Evolutionary conservation across 1,284 basidiomycete species (phyloP), one percentile per base, ranked within the genome.

Genomic region (Ustanciosporium gigantosporum): DNA sequence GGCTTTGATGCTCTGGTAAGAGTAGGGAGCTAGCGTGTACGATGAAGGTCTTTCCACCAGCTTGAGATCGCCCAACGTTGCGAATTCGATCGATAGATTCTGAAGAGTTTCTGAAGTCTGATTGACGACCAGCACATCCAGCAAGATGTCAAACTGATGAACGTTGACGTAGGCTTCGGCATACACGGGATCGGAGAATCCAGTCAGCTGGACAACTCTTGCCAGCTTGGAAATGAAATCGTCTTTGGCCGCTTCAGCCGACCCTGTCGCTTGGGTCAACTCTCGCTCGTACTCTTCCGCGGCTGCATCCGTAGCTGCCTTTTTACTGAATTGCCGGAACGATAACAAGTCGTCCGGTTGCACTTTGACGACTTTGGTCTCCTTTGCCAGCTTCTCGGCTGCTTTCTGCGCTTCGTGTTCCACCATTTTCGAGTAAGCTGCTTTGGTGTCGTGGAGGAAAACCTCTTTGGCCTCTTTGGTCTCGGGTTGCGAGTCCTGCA

Each of bases 131-230:
- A 99, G 84, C 16, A 98, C 91, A 73, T 98, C 94, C 87, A 61
- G 53, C 43, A 93, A 81, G 70, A 99, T 97, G 79, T 99, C 95
- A 77, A 98, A 98, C 43, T 94, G 92, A 70, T 97, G 91, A 77
- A 98, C 91, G 78, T 94, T 95, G 70, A 98, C 93, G 70, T 93
- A 93, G 1, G 94, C 94, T 79, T 99, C 95, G 5, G 94, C 93
- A 73, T 98, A 98, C 52, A 98, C 91, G 2, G 94, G 91, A 77
- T 98, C 95, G 20, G 93, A 97, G 83, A 98, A 98, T 24, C 93
- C 91, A 36, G 95, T 98, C 32, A 98, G 85, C 78, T 98, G 94
- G 9, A 93, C 88, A 60, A 99, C 95, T 32, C 91, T 85, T 72
- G 88, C 92, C 32, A 98, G 83, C 79, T 96, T 96, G 15, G 91